These are phyloP conservation scores for Heliamphora pulchella DNA, from an alignment of 179 eudicot genomes.

Conservation along the genomic window DNA sequence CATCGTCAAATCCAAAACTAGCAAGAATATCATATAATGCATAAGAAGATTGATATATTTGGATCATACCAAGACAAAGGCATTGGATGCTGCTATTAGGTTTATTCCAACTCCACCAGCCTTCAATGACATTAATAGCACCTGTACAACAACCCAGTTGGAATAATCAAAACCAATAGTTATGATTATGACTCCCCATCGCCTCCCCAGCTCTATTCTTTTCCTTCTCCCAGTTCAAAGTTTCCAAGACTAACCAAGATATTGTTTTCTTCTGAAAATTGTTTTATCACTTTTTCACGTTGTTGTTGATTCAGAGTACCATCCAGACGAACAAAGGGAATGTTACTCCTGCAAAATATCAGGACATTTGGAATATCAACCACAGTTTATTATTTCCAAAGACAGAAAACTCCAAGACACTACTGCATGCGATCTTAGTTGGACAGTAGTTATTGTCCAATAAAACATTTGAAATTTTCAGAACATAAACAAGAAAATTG, in stretches of 20 bases:
- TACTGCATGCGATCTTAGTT: neutral
- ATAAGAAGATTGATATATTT: neutral
- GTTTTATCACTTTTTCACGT: slow-evolving; percentile 86
- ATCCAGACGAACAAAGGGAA: slow-evolving; percentile 87
- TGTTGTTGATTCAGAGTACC: slow-evolving; percentile 87
- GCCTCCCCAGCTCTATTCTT: neutral
- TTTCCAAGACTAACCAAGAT: slow-evolving; percentile 46
- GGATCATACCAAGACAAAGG: slow-evolving; percentile 74
- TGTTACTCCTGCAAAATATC: slow-evolving; percentile 48
- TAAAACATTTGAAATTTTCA: neutral
- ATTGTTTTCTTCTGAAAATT: slow-evolving; percentile 74
- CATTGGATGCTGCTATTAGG: slow-evolving; percentile 94
- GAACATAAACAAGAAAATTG: neutral
- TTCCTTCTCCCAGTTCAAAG: slow-evolving; percentile 7
- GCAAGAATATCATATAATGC: neutral
- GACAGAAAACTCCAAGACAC: neutral
- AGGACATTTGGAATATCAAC: neutral
- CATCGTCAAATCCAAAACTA: neutral
- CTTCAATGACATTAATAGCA: slow-evolving; percentile 87
- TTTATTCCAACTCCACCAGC: slow-evolving; percentile 99
- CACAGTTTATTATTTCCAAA: neutral
- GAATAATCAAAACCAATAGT: slow-evolving; percentile 1
- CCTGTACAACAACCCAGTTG: slow-evolving; percentile 35
- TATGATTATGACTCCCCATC: neutral
- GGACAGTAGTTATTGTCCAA: neutral